Conservation (phyloP, 2,329 filamentous ascomycete species). For the Phyllosticta paracitricarpa region DNA sequence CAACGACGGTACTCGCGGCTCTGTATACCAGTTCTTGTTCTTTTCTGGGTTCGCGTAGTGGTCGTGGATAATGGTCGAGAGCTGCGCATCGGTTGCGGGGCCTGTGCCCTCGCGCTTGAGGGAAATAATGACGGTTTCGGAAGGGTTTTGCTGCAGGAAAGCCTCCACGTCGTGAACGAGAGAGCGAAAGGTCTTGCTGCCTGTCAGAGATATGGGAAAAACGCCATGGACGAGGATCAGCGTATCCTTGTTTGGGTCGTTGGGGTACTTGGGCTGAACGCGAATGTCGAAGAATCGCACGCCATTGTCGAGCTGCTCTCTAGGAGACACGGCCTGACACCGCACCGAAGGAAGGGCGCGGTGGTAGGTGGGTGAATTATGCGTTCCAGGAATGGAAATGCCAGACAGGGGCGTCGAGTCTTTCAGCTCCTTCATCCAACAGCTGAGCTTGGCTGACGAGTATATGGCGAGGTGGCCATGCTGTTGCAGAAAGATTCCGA, state of each 20-base stretch:
- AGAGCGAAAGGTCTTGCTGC: slow-evolving; percentile 66
- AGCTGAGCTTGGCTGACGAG: slow-evolving; percentile 57
- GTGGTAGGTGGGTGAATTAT: slow-evolving; percentile 84
- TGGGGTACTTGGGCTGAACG: slow-evolving; percentile 54
- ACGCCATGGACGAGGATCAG: slow-evolving; percentile 80
- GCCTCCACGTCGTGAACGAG: slow-evolving; percentile 60
- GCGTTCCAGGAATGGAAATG: slow-evolving; percentile 86
- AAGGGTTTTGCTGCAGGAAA: slow-evolving; percentile 69
- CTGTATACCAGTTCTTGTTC: slow-evolving; percentile 61
- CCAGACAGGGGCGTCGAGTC: slow-evolving; percentile 65
- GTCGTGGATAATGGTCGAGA: slow-evolving; percentile 61
- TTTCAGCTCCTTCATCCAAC: slow-evolving; percentile 73
- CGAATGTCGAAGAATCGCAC: slow-evolving; percentile 92
- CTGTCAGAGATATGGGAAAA: slow-evolving; percentile 79
- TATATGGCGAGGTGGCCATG: slow-evolving; percentile 47
- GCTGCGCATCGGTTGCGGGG: slow-evolving; percentile 65
- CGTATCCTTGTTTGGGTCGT: slow-evolving; percentile 50
- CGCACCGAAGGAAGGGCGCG: slow-evolving; percentile 82
- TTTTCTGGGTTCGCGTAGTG: slow-evolving; percentile 55
- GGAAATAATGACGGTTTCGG: slow-evolving; percentile 75
- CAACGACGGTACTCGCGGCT: slow-evolving; percentile 65
- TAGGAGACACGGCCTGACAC: slow-evolving; percentile 73
- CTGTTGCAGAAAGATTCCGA: slow-evolving; percentile 32
- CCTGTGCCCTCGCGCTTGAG: slow-evolving; percentile 88
- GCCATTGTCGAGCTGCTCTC: slow-evolving; percentile 74